Evolutionary conservation across 2,329 filamentous ascomycete genomes (phyloP).

Genomic region (Lecanicillium sp.): DNA sequence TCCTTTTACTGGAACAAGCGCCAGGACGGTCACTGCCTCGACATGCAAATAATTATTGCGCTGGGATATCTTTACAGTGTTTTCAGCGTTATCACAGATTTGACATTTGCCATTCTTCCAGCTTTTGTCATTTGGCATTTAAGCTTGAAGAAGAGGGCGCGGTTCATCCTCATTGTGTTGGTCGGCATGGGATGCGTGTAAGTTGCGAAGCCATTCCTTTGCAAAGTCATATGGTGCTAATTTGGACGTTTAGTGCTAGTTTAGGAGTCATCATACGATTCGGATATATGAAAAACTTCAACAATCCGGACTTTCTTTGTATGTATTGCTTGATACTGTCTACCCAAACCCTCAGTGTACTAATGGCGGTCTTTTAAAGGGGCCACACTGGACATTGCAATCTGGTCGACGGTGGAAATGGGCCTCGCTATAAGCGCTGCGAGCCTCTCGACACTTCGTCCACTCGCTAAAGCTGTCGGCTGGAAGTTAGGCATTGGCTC

Average conservation of each 20-base stretch:
- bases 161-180: conserved; percentile 42
- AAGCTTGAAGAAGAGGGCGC: conserved; percentile 45
- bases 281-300: conserved; percentile 28
- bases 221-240: conserved; percentile 10
- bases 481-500: conserved; percentile 20
- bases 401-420: conserved; percentile 41
- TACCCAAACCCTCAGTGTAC: too few relatives aligned
- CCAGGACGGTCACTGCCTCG: conserved; percentile 27
- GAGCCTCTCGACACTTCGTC: conserved; percentile 38
- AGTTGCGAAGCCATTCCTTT: conserved; percentile 10
- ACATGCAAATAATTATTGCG: conserved; percentile 36
- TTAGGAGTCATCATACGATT: conserved; percentile 34
- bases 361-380: conserved; percentile 14
- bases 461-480: conserved; percentile 28
- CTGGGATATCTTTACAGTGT: conserved; percentile 46
- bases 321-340: conserved; percentile 14
- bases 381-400: conserved; percentile 34
- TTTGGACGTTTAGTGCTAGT: conserved; percentile 28
- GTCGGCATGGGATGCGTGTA: conserved; percentile 49
- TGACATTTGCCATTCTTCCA: conserved; percentile 43
- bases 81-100: conserved; percentile 40
- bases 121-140: conserved; percentile 46
- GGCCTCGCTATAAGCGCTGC: conserved; percentile 40
- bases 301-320: conserved; percentile 36
- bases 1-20: conserved; percentile 32